Evolutionary conservation across 805 yeast species (phyloP).

Genomic region (Candida berthetii): DNA sequence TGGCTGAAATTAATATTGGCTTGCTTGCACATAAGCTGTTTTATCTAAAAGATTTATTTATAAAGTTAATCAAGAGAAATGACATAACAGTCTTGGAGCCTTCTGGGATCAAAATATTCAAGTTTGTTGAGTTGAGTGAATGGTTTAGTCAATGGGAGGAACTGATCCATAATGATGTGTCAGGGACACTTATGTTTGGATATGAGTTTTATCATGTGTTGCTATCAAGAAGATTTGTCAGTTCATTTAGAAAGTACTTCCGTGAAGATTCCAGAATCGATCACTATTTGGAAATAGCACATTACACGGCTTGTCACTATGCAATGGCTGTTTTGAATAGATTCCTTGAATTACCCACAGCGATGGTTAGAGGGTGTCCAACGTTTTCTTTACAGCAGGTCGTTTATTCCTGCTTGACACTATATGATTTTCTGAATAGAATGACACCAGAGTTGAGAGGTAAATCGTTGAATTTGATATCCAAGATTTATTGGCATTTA

Average conservation of each 20-base stretch:
- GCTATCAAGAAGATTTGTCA: slow-evolving; percentile 30
- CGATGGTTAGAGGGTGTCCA: slow-evolving; percentile 50
- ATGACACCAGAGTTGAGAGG: slow-evolving; percentile 33
- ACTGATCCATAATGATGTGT: slow-evolving; percentile 39
- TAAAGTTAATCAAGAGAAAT: slow-evolving; percentile 14
- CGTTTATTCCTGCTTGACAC: slow-evolving; percentile 46
- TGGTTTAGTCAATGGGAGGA: slow-evolving; percentile 43
- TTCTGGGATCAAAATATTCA: slow-evolving; percentile 6
- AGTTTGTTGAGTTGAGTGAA: slow-evolving; percentile 17
- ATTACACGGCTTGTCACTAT: slow-evolving; percentile 37
- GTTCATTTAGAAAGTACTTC: slow-evolving; percentile 21
- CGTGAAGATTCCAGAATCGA: slow-evolving; percentile 16
- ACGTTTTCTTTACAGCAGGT: slow-evolving; percentile 43
- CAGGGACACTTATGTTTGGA: slow-evolving; percentile 41
- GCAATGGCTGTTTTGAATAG: slow-evolving; percentile 39
- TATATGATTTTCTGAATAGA: slow-evolving; percentile 39
- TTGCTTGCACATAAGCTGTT: slow-evolving; percentile 17
- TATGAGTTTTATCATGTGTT: slow-evolving; percentile 42
- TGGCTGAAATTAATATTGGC: slow-evolving; percentile 41
- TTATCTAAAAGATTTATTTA: slow-evolving; percentile 14
- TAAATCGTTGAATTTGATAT: slow-evolving; percentile 37
- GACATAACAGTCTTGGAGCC: slow-evolving; percentile 3
- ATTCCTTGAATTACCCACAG: slow-evolving; percentile 36
- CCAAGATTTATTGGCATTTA: slow-evolving; percentile 52
- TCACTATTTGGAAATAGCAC: slow-evolving; percentile 21